Conservation (phyloP, 225 moss, liverwort and hornwort species). For the Physcomitrellopsis africana region DNA sequence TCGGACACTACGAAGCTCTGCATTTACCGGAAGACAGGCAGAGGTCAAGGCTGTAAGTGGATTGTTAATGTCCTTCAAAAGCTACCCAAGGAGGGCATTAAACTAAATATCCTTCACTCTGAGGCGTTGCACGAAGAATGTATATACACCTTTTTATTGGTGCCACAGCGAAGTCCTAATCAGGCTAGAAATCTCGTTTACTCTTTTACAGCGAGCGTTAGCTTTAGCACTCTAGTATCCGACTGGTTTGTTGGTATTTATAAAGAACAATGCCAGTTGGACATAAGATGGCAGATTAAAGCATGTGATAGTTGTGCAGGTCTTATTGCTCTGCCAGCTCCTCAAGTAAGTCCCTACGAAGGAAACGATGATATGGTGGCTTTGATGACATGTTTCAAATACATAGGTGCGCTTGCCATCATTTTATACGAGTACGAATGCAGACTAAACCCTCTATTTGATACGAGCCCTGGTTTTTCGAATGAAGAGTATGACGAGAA, state of each 20-base stretch:
- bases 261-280: constrained; percentile 8
- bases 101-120: neutral
- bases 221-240: neutral
- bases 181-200: too few relatives aligned
- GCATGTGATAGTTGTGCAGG: constrained; percentile 25
- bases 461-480: too few relatives aligned
- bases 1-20: constrained; percentile 92
- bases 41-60: constrained; percentile 44
- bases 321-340: constrained; percentile 37
- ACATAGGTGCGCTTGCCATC: neutral
- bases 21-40: constrained; percentile 63
- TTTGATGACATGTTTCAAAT: neutral
- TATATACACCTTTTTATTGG: neutral
- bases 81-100: neutral
- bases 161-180: too few relatives aligned
- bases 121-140: neutral
- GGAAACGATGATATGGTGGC: constrained; percentile 24
- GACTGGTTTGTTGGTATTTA: neutral
- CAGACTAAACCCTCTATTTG: neutral
- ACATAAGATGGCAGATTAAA: neutral
- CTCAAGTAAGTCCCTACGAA: constrained; percentile 34
- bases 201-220: neutral
- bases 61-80: neutral
- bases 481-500: too few relatives aligned
- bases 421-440: neutral